A percentile compares a stretch with the other conserved stretches of the same genome.
Conservation (phyloP, 441 rosid species). For the Viola pubescens region DNA sequence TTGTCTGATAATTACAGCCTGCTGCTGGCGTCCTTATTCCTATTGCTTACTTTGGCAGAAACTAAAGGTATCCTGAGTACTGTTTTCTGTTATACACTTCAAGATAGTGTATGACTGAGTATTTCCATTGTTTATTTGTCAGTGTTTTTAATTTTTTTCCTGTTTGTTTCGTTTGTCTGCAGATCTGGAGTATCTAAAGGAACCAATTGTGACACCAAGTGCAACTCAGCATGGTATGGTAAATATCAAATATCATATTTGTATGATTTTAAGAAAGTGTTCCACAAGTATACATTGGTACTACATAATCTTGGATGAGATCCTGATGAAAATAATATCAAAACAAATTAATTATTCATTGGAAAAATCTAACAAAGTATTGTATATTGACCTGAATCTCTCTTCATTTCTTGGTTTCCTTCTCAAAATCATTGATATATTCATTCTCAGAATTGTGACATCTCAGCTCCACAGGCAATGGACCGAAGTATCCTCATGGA, state of each 20-base stretch:
- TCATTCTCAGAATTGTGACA: slow-evolving; percentile 20
- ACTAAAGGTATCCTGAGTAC: slow-evolving; percentile 37
- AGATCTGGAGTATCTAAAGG: slow-evolving; percentile 34
- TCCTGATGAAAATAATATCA: background rate
- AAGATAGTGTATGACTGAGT: background rate
- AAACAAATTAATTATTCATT: too few relatives aligned
- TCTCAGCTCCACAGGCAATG: slow-evolving; percentile 19
- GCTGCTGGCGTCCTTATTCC: slow-evolving; percentile 39
- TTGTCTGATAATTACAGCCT: slow-evolving; percentile 42
- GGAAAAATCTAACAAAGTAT: too few relatives aligned
- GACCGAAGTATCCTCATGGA: slow-evolving; percentile 28
- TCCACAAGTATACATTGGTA: background rate
- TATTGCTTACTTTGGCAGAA: slow-evolving; percentile 44
- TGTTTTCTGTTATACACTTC: background rate
- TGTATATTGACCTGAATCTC: too few relatives aligned
- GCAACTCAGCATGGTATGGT: slow-evolving; percentile 32
- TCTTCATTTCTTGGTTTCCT: too few relatives aligned
- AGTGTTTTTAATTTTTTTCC: background rate
- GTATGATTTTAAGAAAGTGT: too few relatives aligned
- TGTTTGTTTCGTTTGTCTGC: slow-evolving; percentile 11
- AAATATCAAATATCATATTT: slow-evolving; percentile 15
- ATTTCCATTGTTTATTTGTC: slow-evolving; percentile 2
- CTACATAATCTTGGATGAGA: background rate
- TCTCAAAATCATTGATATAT: background rate
- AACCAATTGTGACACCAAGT: slow-evolving; percentile 24